A percentile compares a stretch with the other conserved stretches of the same genome.
Conservation (phyloP, 345 rosid species). For the Dimocarpus longan region DNA sequence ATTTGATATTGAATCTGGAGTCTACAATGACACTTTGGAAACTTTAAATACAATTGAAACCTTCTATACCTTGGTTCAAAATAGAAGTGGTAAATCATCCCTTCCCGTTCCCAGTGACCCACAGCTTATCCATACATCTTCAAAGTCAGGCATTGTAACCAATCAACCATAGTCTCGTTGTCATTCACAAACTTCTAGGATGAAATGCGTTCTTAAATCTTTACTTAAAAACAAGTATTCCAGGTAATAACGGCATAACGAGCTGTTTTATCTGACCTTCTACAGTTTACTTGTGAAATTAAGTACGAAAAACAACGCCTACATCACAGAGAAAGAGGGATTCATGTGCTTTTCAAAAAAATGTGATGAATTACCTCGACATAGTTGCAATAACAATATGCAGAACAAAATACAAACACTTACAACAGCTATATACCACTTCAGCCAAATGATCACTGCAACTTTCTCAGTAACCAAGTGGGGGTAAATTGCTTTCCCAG, state of each 20-base stretch:
- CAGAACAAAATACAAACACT: neutral
- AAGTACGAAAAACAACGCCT: neutral
- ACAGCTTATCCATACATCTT: too few relatives aligned
- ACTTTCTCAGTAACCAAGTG: neutral
- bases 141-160: too few relatives aligned
- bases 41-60: too few relatives aligned
- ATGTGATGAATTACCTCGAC: neutral
- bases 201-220: too few relatives aligned
- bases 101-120: too few relatives aligned
- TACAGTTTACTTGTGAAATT: neutral
- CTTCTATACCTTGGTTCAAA: too few relatives aligned
- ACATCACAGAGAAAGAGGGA: neutral
- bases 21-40: too few relatives aligned
- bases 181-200: too few relatives aligned
- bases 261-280: neutral
- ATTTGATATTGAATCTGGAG: too few relatives aligned
- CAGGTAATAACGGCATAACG: neutral
- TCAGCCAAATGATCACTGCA: constrained; percentile 1
- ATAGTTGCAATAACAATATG: neutral
- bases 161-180: too few relatives aligned
- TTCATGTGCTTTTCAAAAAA: neutral
- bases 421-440: neutral
- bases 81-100: too few relatives aligned
- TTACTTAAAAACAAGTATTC: neutral
- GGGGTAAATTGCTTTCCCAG: neutral